Conservation (phyloP, 2,329 filamentous ascomycete species). For the Trichoderma sp. region DNA sequence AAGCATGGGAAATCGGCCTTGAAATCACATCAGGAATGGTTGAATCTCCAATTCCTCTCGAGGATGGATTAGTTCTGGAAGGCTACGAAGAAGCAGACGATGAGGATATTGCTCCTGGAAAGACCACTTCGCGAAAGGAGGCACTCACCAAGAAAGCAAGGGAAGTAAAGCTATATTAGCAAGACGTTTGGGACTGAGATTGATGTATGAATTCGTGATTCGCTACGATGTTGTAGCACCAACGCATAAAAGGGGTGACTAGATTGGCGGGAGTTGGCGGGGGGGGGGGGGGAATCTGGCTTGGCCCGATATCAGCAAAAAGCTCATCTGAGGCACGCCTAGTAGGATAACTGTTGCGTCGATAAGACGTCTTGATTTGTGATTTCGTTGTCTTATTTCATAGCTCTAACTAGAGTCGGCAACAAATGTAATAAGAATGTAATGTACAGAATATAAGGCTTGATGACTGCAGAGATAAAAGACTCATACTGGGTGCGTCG, state of each 20-base stretch:
- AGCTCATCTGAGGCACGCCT: not conserved
- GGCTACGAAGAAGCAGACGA: not conserved
- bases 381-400: not conserved
- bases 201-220: not conserved
- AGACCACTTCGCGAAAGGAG: not conserved
- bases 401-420: not conserved
- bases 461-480: not conserved
- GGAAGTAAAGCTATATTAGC: not conserved
- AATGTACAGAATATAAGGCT: not conserved
- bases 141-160: not conserved
- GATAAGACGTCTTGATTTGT: not conserved
- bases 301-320: not conserved
- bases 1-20: not conserved
- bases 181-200: not conserved
- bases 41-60: not conserved
- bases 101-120: not conserved
- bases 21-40: not conserved
- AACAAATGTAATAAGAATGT: not conserved
- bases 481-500: not conserved
- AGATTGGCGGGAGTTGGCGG: not conserved
- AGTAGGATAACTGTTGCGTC: not conserved
- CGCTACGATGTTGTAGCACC: not conserved
- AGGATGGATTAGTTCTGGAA: not conserved
- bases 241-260: not conserved
- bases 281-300: not conserved